Conservation (phyloP, 345 rosid species). For the Litchi chinensis region DNA sequence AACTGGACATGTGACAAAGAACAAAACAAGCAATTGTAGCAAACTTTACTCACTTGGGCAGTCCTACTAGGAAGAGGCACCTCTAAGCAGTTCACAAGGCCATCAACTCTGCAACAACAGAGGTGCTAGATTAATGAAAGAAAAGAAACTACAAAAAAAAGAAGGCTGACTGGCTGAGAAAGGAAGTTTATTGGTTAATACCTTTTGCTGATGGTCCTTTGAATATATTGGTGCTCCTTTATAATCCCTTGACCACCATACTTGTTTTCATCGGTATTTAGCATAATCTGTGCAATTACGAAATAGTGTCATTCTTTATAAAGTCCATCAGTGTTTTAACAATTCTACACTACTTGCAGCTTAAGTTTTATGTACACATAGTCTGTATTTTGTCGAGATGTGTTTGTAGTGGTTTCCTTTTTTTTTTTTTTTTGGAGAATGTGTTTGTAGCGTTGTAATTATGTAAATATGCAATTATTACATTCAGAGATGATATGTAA, state of each 20-base stretch:
- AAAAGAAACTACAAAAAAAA: slow-evolving; percentile 7
- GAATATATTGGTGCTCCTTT: slow-evolving; percentile 59
- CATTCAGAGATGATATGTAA: neutral
- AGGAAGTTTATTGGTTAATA: slow-evolving; percentile 8
- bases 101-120: slow-evolving; percentile 64
- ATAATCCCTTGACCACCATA: slow-evolving; percentile 79
- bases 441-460: neutral
- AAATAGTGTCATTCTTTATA: neutral
- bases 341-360: neutral
- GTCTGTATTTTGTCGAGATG: neutral
- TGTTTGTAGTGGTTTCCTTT: no score
- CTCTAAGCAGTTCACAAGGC: slow-evolving; percentile 73
- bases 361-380: neutral
- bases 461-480: neutral
- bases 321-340: neutral
- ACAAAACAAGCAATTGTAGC: slow-evolving; percentile 1
- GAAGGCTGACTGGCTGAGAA: slow-evolving; percentile 11
- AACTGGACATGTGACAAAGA: neutral
- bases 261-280: slow-evolving; percentile 77
- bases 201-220: slow-evolving; percentile 73
- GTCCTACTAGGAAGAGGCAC: slow-evolving; percentile 82
- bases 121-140: slow-evolving; percentile 16
- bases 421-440: no score
- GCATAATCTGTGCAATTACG: slow-evolving; percentile 51
- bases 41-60: slow-evolving; percentile 70